Conservation (phyloP, 2,329 filamentous ascomycete species). For the Thyridium curvatum region DNA sequence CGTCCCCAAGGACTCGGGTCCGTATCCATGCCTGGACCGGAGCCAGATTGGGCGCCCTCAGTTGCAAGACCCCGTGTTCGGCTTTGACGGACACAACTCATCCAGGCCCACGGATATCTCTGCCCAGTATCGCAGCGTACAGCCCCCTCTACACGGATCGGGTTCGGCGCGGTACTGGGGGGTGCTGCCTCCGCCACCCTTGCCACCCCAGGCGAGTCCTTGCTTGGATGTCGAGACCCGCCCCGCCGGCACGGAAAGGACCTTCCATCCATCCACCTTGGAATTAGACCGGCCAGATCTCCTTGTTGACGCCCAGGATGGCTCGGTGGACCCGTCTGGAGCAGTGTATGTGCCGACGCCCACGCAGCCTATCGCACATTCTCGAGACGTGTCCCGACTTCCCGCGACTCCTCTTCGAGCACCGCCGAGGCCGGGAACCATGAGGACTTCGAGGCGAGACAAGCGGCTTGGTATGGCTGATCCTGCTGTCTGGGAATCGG, state of each 20-base stretch:
- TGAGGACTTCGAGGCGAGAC: slow-evolving; percentile 10
- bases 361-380: too few species aligned
- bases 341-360: too few species aligned
- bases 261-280: too few species aligned
- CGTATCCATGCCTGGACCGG: slow-evolving; percentile 1
- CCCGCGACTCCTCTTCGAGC: neutral
- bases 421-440: neutral
- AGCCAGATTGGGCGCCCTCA: slow-evolving; percentile 5
- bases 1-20: neutral
- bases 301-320: too few species aligned
- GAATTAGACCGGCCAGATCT: too few species aligned
- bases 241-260: too few species aligned
- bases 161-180: too few species aligned
- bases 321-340: too few species aligned
- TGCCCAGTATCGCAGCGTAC: neutral
- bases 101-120: neutral
- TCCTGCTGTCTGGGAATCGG: slow-evolving; percentile 33
- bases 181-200: slow-evolving; percentile 2
- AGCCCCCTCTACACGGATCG: too few species aligned
- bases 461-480: slow-evolving; percentile 26
- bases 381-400: neutral
- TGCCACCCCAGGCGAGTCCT: neutral
- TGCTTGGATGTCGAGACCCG: too few species aligned
- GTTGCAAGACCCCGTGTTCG: neutral
- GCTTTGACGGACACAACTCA: neutral